Evolutionary conservation across 169 alveolate species (phyloP), one percentile per base, ranked within the genome.

Genomic region (Plasmodium relictum): DNA sequence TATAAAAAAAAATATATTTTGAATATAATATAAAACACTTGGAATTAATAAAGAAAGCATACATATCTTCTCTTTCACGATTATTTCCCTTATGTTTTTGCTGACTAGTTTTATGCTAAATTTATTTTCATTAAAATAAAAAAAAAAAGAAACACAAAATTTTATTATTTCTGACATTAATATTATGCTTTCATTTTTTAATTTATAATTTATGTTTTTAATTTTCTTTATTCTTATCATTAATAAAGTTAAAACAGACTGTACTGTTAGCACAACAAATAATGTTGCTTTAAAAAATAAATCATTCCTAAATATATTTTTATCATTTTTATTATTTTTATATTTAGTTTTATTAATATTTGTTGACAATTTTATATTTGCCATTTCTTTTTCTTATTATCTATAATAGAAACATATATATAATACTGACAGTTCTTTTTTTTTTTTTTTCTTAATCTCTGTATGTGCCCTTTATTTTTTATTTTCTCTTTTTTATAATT

Each of bases 131-230:
- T 20, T 54, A 5, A 58, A 54, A 42, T 39, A 80, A 39, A 80
- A 68, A 71, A 80, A 9, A 14, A 20, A 31, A 10, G 85, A 80
- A 0, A 56, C 56, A 14, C 52, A 0, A 24, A 80, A 26, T 39
- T 80, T 80, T 20, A 80, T 54, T 39, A 80, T 54, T 69, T 80
- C 90, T 68, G 90, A 20, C 10, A 68, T 16, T 26, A 80, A 80
- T 54, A 80, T 68, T n/a, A 80, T 80, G 44, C 10, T 68, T 39
- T 80, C 72, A 66, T 80, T 66, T 61, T 68, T 65, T 31, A 80
- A 26, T 20, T 68, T 80, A 52, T 56, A 62, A 44, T 80, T 68
- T 54, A 80, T 68, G 3, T 80, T 80, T 41, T 66, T 20, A 22
- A 41, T 48, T 59, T 80, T 80, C 50, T 68, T 80, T 0, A 59